Evolutionary conservation across 2,329 filamentous ascomycete species (phyloP).

Genomic region (Apiospora kogelbergensis): DNA sequence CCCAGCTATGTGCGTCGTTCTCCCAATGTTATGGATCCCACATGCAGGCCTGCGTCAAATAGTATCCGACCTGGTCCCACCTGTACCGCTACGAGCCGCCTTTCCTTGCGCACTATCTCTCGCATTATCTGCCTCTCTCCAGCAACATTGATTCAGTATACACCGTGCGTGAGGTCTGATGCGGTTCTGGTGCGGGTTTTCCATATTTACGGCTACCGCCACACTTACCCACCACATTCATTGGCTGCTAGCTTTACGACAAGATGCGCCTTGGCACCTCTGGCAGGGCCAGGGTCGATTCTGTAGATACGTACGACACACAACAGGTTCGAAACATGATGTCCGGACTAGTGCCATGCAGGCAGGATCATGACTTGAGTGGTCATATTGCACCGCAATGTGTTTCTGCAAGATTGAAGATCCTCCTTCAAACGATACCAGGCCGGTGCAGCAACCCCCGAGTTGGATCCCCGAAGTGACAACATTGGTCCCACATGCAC

Average conservation of each 20-base stretch:
- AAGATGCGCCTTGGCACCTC: neutral
- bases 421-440: neutral
- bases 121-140: neutral
- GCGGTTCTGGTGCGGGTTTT: neutral
- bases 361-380: neutral
- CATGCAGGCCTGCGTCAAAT: conserved; percentile 2
- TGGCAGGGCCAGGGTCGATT: neutral
- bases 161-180: neutral
- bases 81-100: conserved; percentile 3
- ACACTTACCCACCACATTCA: neutral
- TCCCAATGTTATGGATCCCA: neutral
- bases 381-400: neutral
- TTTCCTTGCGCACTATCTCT: neutral
- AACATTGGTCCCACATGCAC: neutral
- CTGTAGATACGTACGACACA: neutral
- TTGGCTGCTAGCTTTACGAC: too few relatives aligned
- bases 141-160: neutral
- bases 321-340: neutral
- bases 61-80: neutral
- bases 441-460: neutral
- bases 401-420: conserved; percentile 6
- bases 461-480: neutral
- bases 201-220: neutral
- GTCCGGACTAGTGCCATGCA: neutral
- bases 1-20: neutral